A percentile compares a stretch with the other conserved stretches of the same genome.
Conservation (phyloP, 257 asterid genomes). For the Eucommia ulmoides region DNA sequence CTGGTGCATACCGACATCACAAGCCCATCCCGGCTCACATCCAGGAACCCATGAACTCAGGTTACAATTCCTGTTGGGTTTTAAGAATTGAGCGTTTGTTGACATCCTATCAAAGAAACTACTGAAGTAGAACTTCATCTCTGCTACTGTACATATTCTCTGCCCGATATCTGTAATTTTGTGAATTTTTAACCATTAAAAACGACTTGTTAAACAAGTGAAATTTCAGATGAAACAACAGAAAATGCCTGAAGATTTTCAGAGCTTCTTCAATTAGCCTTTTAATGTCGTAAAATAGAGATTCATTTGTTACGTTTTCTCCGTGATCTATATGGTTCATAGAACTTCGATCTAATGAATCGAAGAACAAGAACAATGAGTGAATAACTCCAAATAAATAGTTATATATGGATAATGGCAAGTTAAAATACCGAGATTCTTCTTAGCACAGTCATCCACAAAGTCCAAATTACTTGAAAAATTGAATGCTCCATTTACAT, state of each 20-base stretch:
- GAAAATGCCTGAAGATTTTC: slow-evolving; percentile 2
- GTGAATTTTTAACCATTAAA: slow-evolving; percentile 15
- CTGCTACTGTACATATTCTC: slow-evolving; percentile 93
- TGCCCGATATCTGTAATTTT: slow-evolving; percentile 64
- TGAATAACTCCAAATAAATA: neutral
- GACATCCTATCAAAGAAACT: slow-evolving; percentile 54
- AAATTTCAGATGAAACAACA: neutral
- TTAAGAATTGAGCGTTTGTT: slow-evolving; percentile 48
- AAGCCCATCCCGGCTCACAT: slow-evolving; percentile 99
- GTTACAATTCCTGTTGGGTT: slow-evolving; percentile 85
- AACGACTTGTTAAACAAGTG: slow-evolving; percentile 9
- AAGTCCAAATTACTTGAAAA: slow-evolving; percentile 66
- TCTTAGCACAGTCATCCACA: slow-evolving; percentile 57
- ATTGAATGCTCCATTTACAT: slow-evolving; percentile 70
- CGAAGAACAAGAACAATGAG: slow-evolving; percentile 1
- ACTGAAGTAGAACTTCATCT: slow-evolving; percentile 77
- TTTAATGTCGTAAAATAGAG: no score
- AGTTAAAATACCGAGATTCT: slow-evolving; percentile 41
- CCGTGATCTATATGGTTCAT: no score
- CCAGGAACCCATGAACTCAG: slow-evolving; percentile 75
- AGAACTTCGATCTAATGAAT: neutral
- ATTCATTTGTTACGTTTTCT: no score
- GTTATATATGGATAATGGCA: neutral
- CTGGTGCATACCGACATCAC: slow-evolving; percentile 35
- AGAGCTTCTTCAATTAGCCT: no score